These are phyloP conservation scores for Boletus subparvulus DNA, from an alignment of 768 basidiomycete species.

Conservation along the genomic window DNA sequence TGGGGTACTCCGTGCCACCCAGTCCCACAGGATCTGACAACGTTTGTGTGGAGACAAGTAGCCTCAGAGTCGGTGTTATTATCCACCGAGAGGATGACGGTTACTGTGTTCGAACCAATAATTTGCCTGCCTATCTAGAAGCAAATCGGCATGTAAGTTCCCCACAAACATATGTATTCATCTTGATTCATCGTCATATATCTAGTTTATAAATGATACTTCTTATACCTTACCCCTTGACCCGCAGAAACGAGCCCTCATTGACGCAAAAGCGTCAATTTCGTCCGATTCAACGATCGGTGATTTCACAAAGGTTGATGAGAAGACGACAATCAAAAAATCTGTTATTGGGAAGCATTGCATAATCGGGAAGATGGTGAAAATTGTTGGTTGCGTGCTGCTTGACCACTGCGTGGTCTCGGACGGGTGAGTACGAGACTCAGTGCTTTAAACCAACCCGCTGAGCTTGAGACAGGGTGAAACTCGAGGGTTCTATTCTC, in stretches of 20 bases:
- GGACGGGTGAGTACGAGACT: conserved; percentile 59
- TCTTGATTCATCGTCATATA: conserved; percentile 14
- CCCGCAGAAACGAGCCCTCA: conserved; percentile 61
- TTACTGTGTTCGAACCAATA: conserved; percentile 72
- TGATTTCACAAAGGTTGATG: conserved; percentile 77
- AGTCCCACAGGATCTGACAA: conserved; percentile 45
- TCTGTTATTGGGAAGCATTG: conserved; percentile 82
- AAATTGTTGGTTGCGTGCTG: conserved; percentile 77
- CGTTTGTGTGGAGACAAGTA: conserved; percentile 37
- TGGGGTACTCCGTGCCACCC: conserved; percentile 41
- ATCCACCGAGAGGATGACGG: conserved; percentile 55
- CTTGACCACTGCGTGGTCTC: conserved; percentile 87
- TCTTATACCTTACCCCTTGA: conserved; percentile 58
- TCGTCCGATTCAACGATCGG: conserved; percentile 82
- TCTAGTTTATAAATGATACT: conserved; percentile 48
- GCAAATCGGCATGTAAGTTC: conserved; percentile 70
- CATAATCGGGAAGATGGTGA: conserved; percentile 80
- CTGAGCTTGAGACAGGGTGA: conserved; percentile 49
- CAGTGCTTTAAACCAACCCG: neutral
- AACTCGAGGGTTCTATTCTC: conserved; percentile 73
- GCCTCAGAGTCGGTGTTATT: conserved; percentile 63
- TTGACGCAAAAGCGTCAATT: conserved; percentile 81
- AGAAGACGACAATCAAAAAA: conserved; percentile 77
- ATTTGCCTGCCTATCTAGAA: conserved; percentile 72
- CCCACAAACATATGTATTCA: neutral